Base-by-base conservation (phyloP, 306 rosid species). In the Delonix regia region DNA sequence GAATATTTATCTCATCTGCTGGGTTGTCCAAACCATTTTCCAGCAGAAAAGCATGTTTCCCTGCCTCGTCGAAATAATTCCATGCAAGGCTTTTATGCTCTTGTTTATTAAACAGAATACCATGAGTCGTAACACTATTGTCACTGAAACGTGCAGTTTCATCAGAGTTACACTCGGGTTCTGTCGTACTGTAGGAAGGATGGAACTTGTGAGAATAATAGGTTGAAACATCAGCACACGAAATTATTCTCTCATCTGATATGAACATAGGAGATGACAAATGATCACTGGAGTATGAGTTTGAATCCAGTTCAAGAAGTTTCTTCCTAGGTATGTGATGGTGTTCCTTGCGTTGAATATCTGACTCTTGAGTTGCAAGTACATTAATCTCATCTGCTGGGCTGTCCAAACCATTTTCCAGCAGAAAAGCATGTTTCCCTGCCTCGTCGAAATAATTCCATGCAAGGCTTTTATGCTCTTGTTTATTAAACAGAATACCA, bases 331-430 rank as follows among this genome's bases (percentile, higher is more conserved):
- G 90, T 12, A 81, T 56, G 63, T 53, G 76, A 74, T 57, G 70
- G 80, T 75, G 68, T 63, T 88, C 80, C 72, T 75, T 80, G 79
- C 78, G 82, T 51, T 73, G 81, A 78, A 72, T 73, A 81, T 82
- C 84, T 14, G 84, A n/a, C n/a, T n/a, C n/a, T n/a, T n/a, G n/a
- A n/a, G n/a, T n/a, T n/a, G 13, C 38, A 45, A 84, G 74, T 4
- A 45, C 65, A 74, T 45, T 70, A 65, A 75, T 85, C 73, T 76
- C 85, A 30, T 76, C 81, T 38, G 47, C 25, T 9, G 19, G 36
- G 39, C 70, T 21, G 76, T 78, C 85, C 33, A 61, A 79, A 56
- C 80, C 85, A 71, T 83, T 88, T 22, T 78, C 93, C 25, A 89
- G 78, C 52, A 82, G 85, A 84, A 81, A 84, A 71, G 87, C 51